phyloP scores from a whole-genome alignment of 2,329 filamentous ascomycete species.

The Westerdykella sp. region DNA sequence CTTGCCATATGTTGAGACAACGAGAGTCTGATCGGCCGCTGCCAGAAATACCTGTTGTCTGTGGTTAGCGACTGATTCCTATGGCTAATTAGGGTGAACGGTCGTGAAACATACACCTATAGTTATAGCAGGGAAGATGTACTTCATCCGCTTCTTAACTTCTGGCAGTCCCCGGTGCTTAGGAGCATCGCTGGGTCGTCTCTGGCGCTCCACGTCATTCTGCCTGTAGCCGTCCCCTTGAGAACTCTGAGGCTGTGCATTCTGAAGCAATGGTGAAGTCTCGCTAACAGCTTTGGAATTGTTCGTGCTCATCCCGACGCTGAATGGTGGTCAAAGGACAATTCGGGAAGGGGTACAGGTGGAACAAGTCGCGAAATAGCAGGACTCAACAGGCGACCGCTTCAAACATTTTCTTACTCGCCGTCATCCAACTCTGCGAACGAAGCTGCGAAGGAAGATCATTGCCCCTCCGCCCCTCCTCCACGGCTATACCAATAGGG shows the following conservation, averaged over 20 bases:
- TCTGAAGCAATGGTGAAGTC: constrained; percentile 1
- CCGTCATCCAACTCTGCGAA: too few relatives aligned
- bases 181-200: constrained; percentile 23
- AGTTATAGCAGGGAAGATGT: constrained; percentile 56
- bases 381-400: too few relatives aligned
- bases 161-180: constrained; percentile 45
- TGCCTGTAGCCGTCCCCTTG: constrained; percentile 16
- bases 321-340: too few relatives aligned
- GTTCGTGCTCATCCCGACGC: too few relatives aligned
- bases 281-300: too few relatives aligned
- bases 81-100: background rate
- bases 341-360: too few relatives aligned
- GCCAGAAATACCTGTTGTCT: constrained; percentile 58
- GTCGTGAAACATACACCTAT: constrained; percentile 49
- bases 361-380: too few relatives aligned
- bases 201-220: constrained; percentile 31
- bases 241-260: constrained; percentile 1
- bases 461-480: too few relatives aligned
- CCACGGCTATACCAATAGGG: too few relatives aligned
- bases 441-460: too few relatives aligned
- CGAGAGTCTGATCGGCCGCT: constrained; percentile 68
- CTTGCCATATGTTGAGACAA: constrained; percentile 69
- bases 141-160: constrained; percentile 47
- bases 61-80: background rate
- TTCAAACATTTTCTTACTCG: too few relatives aligned